These are phyloP conservation scores for Phyllostachys edulis DNA, from an alignment of 176 grass and related monocot species.

Conservation along the genomic window DNA sequence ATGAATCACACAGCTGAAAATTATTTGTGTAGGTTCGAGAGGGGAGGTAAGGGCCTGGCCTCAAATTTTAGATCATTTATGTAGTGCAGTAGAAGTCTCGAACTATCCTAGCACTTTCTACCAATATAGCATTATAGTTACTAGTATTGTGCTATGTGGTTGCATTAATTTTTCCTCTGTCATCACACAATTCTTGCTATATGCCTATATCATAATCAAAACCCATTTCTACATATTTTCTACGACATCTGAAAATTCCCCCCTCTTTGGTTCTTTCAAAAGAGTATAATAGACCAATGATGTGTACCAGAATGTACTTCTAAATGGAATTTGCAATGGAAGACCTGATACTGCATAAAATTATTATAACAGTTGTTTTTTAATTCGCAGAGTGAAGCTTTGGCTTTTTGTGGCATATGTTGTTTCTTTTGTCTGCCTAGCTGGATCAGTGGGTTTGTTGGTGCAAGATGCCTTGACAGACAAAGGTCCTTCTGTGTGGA, in stretches of 20 bases:
- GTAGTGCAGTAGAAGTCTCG: not conserved
- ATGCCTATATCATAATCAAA: not conserved
- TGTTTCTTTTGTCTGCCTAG: conserved; percentile 85
- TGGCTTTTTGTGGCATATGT: conserved; percentile 97
- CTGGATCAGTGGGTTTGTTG: conserved; percentile 80
- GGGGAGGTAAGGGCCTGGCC: not conserved
- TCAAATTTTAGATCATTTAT: not conserved
- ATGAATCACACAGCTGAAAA: not conserved
- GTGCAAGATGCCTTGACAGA: conserved; percentile 77
- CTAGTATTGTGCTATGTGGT: not conserved
- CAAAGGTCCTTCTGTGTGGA: conserved; percentile 78
- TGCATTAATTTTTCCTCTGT: not conserved
- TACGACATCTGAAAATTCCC: not conserved
- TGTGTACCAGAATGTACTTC: not conserved
- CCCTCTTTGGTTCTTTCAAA: not conserved
- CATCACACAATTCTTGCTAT: not conserved
- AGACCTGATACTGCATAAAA: not conserved
- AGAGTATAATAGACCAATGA: not conserved
- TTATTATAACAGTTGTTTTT: conserved; percentile 13
- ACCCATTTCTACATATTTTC: not conserved
- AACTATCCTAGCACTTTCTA: not conserved
- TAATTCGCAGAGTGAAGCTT: conserved; percentile 71
- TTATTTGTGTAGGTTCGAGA: not conserved
- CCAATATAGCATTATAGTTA: not conserved
- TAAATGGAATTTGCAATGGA: not conserved